phyloP scores from a whole-genome alignment of 345 rosid species.

The Pistacia integerrima region DNA sequence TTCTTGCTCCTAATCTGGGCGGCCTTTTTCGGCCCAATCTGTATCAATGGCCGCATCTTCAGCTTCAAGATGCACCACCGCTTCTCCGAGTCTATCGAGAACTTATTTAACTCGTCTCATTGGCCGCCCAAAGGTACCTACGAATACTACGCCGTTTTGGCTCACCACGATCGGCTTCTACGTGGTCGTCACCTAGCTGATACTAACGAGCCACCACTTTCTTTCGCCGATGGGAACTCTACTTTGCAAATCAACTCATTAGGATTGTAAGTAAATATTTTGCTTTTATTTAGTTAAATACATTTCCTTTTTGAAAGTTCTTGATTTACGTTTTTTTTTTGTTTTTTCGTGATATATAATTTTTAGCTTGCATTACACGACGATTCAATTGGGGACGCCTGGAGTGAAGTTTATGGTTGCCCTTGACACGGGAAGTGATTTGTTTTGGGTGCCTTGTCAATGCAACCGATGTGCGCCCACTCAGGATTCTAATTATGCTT shows the following conservation, averaged over 20 bases:
- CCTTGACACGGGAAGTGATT: conserved; percentile 83
- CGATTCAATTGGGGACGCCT: conserved; percentile 82
- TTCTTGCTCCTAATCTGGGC: conserved; percentile 38
- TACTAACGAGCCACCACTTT: conserved; percentile 41
- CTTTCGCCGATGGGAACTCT: conserved; percentile 75
- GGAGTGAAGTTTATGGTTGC: conserved; percentile 91
- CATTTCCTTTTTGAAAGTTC: conserved; percentile 4
- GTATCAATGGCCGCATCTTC: conserved; percentile 62
- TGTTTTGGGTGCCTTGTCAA: conserved; percentile 95
- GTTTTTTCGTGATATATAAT: not conserved
- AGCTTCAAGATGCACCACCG: conserved; percentile 84
- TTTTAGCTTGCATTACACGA: conserved; percentile 80
- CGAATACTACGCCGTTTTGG: conserved; percentile 69
- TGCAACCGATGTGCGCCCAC: conserved; percentile 75
- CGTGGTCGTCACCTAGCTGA: conserved; percentile 58
- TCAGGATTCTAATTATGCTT: conserved; percentile 55
- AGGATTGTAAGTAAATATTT: conserved; percentile 62
- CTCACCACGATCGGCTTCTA: conserved; percentile 57
- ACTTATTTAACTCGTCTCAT: conserved; percentile 40
- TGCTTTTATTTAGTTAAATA: not conserved
- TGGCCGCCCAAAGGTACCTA: conserved; percentile 69
- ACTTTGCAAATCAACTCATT: conserved; percentile 71
- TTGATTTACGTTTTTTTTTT: conserved; percentile 14
- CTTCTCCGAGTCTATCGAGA: conserved; percentile 63
- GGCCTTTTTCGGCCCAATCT: conserved; percentile 21